phyloP scores from a whole-genome alignment of 2,329 filamentous ascomycete species.

The Fusarium subglutinans region DNA sequence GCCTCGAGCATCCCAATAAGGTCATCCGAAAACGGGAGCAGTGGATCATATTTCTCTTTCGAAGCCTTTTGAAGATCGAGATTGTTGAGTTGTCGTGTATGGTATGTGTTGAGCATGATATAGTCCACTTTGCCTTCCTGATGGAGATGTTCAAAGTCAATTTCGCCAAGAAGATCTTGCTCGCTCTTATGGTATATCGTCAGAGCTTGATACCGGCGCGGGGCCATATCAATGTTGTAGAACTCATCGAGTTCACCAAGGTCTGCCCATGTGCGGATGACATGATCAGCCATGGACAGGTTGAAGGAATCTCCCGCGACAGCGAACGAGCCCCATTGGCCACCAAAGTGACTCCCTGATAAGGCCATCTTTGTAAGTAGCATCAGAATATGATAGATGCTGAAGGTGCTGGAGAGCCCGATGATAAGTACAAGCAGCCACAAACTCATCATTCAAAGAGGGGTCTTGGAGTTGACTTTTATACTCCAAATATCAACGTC shows the following conservation, averaged over 20 bases:
- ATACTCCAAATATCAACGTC: not conserved
- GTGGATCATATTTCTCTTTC: not conserved
- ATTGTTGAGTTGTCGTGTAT: conserved; percentile 24
- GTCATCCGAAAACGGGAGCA: conserved; percentile 3
- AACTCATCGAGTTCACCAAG: conserved; percentile 16
- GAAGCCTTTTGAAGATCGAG: conserved; percentile 9
- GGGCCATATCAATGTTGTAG: conserved; percentile 22
- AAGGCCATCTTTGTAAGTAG: conserved; percentile 11
- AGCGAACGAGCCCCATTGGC: not conserved
- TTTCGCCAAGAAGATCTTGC: not conserved
- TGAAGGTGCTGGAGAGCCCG: not conserved
- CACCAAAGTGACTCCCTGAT: not conserved
- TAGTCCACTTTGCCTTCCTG: conserved; percentile 31
- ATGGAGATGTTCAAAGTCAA: conserved; percentile 17
- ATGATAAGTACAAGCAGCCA: not conserved
- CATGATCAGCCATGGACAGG: conserved; percentile 23
- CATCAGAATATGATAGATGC: not conserved
- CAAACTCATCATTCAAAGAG: not conserved
- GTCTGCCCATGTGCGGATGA: conserved; percentile 26
- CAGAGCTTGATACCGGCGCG: conserved; percentile 7
- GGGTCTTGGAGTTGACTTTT: not conserved
- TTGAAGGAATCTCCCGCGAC: conserved; percentile 1
- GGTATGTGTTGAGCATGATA: conserved; percentile 27
- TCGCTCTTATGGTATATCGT: conserved; percentile 14
- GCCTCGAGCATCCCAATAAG: conserved; percentile 19